Evolutionary conservation across 2,329 filamentous ascomycete genomes (phyloP).

Genomic region (Paracamarosporium sp.): DNA sequence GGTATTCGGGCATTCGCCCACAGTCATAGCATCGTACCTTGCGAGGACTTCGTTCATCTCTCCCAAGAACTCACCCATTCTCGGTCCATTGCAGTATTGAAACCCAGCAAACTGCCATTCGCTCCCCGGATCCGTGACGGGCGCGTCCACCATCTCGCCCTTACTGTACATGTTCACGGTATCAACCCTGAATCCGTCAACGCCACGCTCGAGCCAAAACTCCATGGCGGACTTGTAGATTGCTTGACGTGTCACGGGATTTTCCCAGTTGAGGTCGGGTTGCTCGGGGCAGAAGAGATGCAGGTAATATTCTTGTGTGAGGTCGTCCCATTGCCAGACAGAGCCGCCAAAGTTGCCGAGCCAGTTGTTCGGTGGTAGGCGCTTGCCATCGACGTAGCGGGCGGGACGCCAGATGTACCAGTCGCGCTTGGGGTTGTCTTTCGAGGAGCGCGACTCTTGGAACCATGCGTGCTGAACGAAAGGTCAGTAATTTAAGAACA

Average conservation of each 20-base stretch:
- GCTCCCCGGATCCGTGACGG: constrained; percentile 35
- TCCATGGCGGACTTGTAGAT: constrained; percentile 73
- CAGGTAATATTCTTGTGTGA: constrained; percentile 76
- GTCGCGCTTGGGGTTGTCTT: constrained; percentile 57
- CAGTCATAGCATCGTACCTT: constrained; percentile 71
- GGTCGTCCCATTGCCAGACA: constrained; percentile 74
- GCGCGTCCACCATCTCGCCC: constrained; percentile 41
- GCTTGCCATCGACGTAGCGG: constrained; percentile 60
- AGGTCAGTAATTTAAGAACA: constrained; percentile 1
- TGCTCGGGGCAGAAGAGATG: constrained; percentile 78
- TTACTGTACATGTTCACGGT: constrained; percentile 49
- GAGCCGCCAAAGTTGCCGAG: constrained; percentile 67
- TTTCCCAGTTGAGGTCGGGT: constrained; percentile 88
- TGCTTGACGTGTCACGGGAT: constrained; percentile 68
- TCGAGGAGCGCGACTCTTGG: constrained; percentile 59
- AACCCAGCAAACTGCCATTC: constrained; percentile 46
- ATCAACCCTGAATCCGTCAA: constrained; percentile 55
- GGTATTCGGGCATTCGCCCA: constrained; percentile 72
- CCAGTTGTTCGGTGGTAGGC: constrained; percentile 79
- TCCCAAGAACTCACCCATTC: constrained; percentile 70
- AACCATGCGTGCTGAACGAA: constrained; percentile 62
- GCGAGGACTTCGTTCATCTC: constrained; percentile 69
- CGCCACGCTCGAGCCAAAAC: constrained; percentile 79
- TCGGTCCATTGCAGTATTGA: constrained; percentile 72
- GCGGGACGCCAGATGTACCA: constrained; percentile 64